Evolutionary conservation across 2,329 filamentous ascomycete species (phyloP).

Genomic region (Penicillium sp.): DNA sequence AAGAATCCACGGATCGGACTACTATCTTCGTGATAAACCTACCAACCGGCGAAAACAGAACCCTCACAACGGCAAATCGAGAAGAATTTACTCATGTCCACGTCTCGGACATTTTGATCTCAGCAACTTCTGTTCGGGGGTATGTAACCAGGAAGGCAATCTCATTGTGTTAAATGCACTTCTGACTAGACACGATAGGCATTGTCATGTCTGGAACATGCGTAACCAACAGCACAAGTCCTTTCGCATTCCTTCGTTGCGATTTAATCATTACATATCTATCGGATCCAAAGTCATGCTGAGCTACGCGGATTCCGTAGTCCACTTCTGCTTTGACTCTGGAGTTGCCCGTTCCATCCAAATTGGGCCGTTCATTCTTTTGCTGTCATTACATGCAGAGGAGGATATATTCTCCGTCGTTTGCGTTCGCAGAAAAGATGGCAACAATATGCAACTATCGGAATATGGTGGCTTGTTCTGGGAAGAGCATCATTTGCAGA

Average conservation of each 20-base stretch:
- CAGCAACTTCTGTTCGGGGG: constrained; percentile 6
- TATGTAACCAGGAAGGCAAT: neutral
- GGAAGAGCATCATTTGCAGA: neutral
- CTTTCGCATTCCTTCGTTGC: constrained; percentile 30
- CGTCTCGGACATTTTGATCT: constrained; percentile 8
- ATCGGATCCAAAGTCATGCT: constrained; percentile 25
- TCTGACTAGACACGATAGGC: constrained; percentile 13
- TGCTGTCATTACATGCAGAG: constrained; percentile 17
- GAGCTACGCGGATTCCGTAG: constrained; percentile 15
- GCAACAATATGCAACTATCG: neutral
- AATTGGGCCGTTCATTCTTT: constrained; percentile 5
- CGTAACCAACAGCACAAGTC: constrained; percentile 17
- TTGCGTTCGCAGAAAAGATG: constrained; percentile 6
- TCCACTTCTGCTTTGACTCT: constrained; percentile 25
- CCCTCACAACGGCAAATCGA: constrained; percentile 15
- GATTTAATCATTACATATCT: constrained; percentile 18
- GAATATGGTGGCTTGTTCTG: fast-evolving
- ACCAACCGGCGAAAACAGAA: neutral
- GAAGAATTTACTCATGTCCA: constrained; percentile 1
- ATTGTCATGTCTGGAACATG: constrained; percentile 34
- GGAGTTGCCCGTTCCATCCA: constrained; percentile 15
- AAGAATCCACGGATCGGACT: neutral
- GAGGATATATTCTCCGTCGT: constrained; percentile 20
- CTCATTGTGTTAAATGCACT: neutral
- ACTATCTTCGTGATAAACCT: constrained; percentile 6